These are phyloP conservation scores for Saturnispora serradocipensis DNA, from an alignment of 805 yeast species.

Conservation along the genomic window DNA sequence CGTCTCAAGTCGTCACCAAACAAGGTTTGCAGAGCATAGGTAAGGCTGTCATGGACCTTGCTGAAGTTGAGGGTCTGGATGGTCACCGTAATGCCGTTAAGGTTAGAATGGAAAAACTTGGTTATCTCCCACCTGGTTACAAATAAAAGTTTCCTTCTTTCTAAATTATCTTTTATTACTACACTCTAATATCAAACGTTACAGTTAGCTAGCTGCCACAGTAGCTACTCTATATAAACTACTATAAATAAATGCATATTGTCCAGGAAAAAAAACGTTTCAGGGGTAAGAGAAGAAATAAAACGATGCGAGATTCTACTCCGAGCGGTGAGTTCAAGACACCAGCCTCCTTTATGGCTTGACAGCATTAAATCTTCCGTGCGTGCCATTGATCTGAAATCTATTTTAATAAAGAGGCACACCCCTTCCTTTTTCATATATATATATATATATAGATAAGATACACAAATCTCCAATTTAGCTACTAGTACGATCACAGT, in stretches of 20 bases:
- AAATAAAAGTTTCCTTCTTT: background rate
- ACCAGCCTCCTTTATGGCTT: conserved; percentile 1
- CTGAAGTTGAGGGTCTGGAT: conserved; percentile 93
- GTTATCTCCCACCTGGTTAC: conserved; percentile 27
- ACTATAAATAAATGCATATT: background rate
- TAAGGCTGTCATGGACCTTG: conserved; percentile 92
- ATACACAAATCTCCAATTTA: background rate
- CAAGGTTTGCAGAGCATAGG: conserved; percentile 85
- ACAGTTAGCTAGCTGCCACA: background rate
- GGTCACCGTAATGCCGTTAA: conserved; percentile 97
- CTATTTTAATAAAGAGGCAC: background rate
- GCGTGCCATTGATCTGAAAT: background rate
- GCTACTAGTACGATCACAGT: background rate
- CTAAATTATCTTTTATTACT: background rate
- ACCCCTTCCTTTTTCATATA: background rate
- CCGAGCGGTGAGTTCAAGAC: background rate
- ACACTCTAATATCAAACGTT: background rate
- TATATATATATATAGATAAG: no score
- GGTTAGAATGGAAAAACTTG: conserved; percentile 80
- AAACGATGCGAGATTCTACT: background rate
- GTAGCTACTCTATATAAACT: background rate
- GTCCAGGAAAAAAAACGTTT: background rate
- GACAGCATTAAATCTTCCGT: background rate
- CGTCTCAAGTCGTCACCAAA: conserved; percentile 83
- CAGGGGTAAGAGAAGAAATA: background rate